phyloP scores from a whole-genome alignment of 768 basidiomycete species.

The Zangia roseola region DNA sequence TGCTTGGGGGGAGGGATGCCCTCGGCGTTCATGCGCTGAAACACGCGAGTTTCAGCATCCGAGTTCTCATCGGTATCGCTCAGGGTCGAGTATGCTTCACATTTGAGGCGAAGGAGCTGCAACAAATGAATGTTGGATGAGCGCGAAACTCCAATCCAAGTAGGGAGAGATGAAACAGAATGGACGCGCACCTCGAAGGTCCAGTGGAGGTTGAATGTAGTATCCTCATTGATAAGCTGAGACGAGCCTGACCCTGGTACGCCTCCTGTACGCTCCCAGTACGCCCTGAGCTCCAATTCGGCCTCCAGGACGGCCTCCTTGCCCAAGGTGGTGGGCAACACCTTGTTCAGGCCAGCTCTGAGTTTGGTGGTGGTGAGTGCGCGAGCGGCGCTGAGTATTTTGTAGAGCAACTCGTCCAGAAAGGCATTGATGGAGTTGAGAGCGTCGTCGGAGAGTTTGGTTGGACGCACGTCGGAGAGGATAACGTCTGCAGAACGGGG shows the following conservation, averaged over 20 bases:
- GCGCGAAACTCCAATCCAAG: constrained; percentile 2
- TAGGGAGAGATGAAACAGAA: not conserved
- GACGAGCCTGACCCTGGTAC: constrained; percentile 29
- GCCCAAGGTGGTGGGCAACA: constrained; percentile 78
- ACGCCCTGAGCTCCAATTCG: constrained; percentile 87
- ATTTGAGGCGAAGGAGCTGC: constrained; percentile 79
- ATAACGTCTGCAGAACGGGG: constrained; percentile 85
- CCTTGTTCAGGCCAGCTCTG: constrained; percentile 65
- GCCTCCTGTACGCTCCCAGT: constrained; percentile 71
- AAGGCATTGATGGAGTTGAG: constrained; percentile 76
- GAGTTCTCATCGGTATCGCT: constrained; percentile 80
- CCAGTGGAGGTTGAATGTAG: constrained; percentile 69
- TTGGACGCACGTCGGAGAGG: constrained; percentile 91
- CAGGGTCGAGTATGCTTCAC: constrained; percentile 84
- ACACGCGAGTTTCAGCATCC: constrained; percentile 57
- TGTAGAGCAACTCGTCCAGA: constrained; percentile 82
- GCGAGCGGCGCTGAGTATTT: constrained; percentile 61
- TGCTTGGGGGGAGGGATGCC: constrained; percentile 51
- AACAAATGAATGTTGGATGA: constrained; percentile 7
- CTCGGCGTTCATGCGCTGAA: constrained; percentile 57
- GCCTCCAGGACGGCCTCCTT: constrained; percentile 93
- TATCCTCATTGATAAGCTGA: constrained; percentile 43
- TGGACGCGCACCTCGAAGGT: constrained; percentile 60
- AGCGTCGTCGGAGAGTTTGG: constrained; percentile 77
- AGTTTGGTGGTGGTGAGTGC: constrained; percentile 75